Evolutionary conservation across 2,329 filamentous ascomycete genomes (phyloP), one percentile per base, ranked within the genome.

Genomic region (Acephala macrosclerotiorum): DNA sequence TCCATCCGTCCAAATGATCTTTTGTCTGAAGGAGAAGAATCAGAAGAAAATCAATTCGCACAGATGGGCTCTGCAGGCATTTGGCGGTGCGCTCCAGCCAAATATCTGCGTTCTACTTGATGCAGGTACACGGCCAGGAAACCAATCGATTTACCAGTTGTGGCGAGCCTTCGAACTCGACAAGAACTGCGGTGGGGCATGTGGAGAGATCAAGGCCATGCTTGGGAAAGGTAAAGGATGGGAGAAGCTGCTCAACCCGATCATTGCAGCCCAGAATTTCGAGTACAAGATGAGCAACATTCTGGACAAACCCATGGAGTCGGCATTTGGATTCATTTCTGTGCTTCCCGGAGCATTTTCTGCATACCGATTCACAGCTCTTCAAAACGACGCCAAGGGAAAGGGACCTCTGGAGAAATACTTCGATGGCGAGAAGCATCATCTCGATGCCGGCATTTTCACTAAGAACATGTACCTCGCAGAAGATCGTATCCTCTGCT

Each of bases 361-460:
- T 73, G 89, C 89, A 6, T 92, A 92, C 72, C 82, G 89, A 45
- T 92, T 90, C 75, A 87, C 90, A 69, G 89, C 89, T 2, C 77
- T 91, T 61, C 89, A 91, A 68, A 91, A 91, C 68, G 88, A 91
- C 71, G 83, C 87, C 38, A 90, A 86, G 16, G 89, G 89, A 0
- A 87, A 91, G 73, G 89, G 89, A 0, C 89, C 89, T 0, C 79
- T 92, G 53, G 90, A 88, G 70, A 89, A 92, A 74, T 92, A 92
- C 74, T 92, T 92, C 81, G 91, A 91, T 75, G 89, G 89, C 69
- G 89, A 89, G 33, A 86, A 90, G 70, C 87, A 91, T 75, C 89
- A 89, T 8, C 88, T 91, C 71, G 88, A 68, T 45, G 66, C 68
- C 16, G 66, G 63, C 12, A 70, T 91, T 2, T 92, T 92, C 72